Evolutionary conservation across 1,139 yeast genomes (phyloP).

Genomic region (Taiozyma sp.): DNA sequence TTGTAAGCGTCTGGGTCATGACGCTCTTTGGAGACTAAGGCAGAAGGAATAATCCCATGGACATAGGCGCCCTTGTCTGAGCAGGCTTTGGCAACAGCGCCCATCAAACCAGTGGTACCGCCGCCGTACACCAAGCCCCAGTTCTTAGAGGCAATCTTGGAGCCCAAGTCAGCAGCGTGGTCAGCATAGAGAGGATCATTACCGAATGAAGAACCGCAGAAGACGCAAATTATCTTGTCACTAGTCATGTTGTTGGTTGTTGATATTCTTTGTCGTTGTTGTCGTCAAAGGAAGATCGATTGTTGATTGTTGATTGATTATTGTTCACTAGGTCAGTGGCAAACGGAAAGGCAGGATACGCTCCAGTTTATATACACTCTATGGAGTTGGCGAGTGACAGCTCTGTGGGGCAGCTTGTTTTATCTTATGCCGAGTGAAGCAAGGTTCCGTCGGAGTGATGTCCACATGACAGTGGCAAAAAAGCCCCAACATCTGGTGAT

Average conservation of each 20-base stretch:
- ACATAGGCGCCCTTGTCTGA: conserved; percentile 68
- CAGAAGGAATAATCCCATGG: conserved; percentile 84
- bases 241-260: neutral
- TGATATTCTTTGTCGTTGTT: neutral
- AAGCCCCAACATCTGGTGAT: neutral
- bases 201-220: conserved; percentile 84
- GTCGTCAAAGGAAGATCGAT: neutral
- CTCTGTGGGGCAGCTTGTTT: neutral
- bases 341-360: neutral
- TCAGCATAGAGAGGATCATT: conserved; percentile 44
- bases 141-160: conserved; percentile 47
- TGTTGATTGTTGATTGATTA: neutral
- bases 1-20: conserved; percentile 43
- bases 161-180: conserved; percentile 57
- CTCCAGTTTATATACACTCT: neutral
- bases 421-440: neutral
- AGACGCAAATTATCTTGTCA: conserved; percentile 63
- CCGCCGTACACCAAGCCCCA: conserved; percentile 92
- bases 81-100: conserved; percentile 72
- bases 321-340: neutral
- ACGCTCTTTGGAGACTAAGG: conserved; percentile 73
- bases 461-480: neutral
- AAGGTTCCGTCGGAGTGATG: neutral
- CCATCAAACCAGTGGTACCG: conserved; percentile 82
- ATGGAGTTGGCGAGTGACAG: neutral